These are phyloP conservation scores for Cadophora gregata DNA, from an alignment of 2,329 filamentous ascomycete genomes.

Conservation along the genomic window DNA sequence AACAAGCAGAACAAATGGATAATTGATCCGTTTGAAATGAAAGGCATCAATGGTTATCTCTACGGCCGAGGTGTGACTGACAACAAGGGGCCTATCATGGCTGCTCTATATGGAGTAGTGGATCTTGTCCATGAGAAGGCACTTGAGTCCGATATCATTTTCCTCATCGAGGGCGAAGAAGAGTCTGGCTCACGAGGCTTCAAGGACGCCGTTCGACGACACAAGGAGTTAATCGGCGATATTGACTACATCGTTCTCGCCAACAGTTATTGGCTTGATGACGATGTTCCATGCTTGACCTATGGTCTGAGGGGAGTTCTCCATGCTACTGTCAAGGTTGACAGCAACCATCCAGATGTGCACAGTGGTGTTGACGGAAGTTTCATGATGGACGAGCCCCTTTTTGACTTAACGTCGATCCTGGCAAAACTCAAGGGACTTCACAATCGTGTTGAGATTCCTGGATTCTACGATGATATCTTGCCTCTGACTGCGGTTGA, in stretches of 20 bases:
- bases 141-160: slow-evolving; percentile 86
- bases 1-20: slow-evolving; percentile 83
- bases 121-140: slow-evolving; percentile 85
- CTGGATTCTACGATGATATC: slow-evolving; percentile 87
- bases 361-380: slow-evolving; percentile 98
- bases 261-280: slow-evolving; percentile 98
- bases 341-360: slow-evolving; percentile 84
- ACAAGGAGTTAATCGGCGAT: slow-evolving; percentile 84
- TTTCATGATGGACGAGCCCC: slow-evolving; percentile 84
- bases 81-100: slow-evolving; percentile 95
- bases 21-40: slow-evolving; percentile 86
- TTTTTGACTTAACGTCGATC: slow-evolving; percentile 88
- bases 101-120: slow-evolving; percentile 90
- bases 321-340: slow-evolving; percentile 87
- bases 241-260: slow-evolving; percentile 95
- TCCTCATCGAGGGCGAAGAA: slow-evolving; percentile 96
- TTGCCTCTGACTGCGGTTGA: slow-evolving; percentile 77
- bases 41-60: slow-evolving; percentile 87
- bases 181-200: slow-evolving; percentile 94
- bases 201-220: slow-evolving; percentile 76
- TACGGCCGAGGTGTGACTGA: slow-evolving; percentile 97
- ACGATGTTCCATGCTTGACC: slow-evolving; percentile 92
- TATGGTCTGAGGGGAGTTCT: slow-evolving; percentile 94
- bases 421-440: slow-evolving; percentile 82
- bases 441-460: slow-evolving; percentile 82